Percentiles rank a stretch among this genome's conserved stretches.
phyloP scores from a whole-genome alignment of 192 early-diverging fungal species.

The Coemansia sp. region DNA sequence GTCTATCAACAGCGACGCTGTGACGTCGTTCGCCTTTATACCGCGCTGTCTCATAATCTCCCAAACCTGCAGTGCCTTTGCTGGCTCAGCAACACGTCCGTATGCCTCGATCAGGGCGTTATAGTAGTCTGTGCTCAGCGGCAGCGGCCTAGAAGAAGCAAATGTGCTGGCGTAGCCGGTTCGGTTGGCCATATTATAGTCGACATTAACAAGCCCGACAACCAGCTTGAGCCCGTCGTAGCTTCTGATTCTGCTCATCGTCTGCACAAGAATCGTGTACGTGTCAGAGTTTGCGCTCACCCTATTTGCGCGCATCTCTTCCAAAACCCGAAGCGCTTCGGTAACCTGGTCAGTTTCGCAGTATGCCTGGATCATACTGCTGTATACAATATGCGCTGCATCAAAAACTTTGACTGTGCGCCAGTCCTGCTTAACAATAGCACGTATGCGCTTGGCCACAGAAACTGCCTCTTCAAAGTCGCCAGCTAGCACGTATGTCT shows the following conservation, averaged over 20 bases:
- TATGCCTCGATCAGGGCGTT: constrained; percentile 52
- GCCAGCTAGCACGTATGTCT: constrained; percentile 44
- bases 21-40: constrained; percentile 39
- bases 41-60: constrained; percentile 53
- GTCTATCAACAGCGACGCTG: constrained; percentile 49
- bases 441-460: constrained; percentile 46
- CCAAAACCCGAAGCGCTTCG: constrained; percentile 44
- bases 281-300: constrained; percentile 38
- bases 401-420: not conserved
- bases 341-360: constrained; percentile 27
- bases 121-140: constrained; percentile 38
- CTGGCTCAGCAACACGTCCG: constrained; percentile 44
- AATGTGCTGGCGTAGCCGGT: not conserved
- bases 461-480: constrained; percentile 49
- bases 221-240: constrained; percentile 45
- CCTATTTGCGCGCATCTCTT: constrained; percentile 48
- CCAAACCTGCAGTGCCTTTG: constrained; percentile 47
- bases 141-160: constrained; percentile 12
- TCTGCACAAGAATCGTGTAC: constrained; percentile 30
- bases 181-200: constrained; percentile 46
- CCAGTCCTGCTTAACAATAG: constrained; percentile 17
- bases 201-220: constrained; percentile 41
- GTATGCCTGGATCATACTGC: constrained; percentile 38
- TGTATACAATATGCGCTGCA: constrained; percentile 22
- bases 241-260: constrained; percentile 45